Base-by-base conservation (phyloP, 495 filamentous ascomycete species). In the Clohesyomyces aquaticus region DNA sequence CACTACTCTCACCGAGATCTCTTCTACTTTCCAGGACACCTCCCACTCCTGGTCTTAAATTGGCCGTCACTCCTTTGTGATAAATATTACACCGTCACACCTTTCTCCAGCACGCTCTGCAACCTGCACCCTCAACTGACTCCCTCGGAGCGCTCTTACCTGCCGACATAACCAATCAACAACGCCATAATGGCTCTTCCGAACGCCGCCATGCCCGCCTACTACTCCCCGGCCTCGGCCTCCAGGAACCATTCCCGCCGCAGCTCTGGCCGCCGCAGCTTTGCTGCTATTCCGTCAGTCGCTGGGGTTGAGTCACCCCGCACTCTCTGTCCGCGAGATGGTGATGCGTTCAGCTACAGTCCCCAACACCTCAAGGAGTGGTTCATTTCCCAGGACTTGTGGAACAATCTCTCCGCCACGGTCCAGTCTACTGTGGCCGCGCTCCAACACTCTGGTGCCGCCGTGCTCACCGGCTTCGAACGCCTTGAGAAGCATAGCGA, bases 321-420 rank as follows among this genome's bases (percentile, higher is more conserved):
- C 56, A 63, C 67, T 22, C 52, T 48, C 22, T 66, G 69, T 42
- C 66, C 66, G 16, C 47, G 63, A 23, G 69, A 73, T 42, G 38
- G 60, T n/a, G 65, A 72, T 46, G 65, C 67, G 43, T 76, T 77
- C 69, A 67, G 63, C 45, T 76, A 73, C 68, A 57, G 72, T 29
- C 51, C 65, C 0, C 48, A 16, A 1, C 67, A 75, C 55, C 68
- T 74, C 18, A n/a, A 48, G 0, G 48, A 32, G 6, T 74, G 68
- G 66, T 46, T 54, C 41, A 63, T 74, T 18, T 58, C 70, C 9
- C 48, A 66, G 1, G 41, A 63, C 22, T 57, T 75, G 10, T 63
- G 66, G 60, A 41, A 58, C 19, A 49, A 35, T 16, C 48, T 77
- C 8, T 67, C 74, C 1, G 11, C 38, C 11, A 22, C 49, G 3